phyloP scores from a whole-genome alignment of 768 basidiomycete genomes.

The Trametes meyenii region DNA sequence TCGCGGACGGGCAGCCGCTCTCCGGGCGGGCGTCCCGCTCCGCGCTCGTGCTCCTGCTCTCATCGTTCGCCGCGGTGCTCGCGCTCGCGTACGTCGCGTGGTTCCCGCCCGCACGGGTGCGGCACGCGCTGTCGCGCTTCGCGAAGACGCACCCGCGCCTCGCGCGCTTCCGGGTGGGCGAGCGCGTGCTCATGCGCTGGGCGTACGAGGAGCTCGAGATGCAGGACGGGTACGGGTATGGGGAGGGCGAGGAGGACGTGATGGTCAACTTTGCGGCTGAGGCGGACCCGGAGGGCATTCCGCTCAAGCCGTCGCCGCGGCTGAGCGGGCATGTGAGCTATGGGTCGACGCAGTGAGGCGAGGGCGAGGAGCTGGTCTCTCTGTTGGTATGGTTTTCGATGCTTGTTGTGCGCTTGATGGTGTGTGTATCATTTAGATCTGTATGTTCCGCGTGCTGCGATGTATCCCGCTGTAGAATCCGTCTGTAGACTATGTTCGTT shows the following conservation, averaged over 20 bases:
- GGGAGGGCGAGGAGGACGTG: slow-evolving; percentile 39
- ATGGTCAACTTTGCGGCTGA: slow-evolving; percentile 44
- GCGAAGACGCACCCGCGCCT: slow-evolving; percentile 30
- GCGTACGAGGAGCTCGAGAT: slow-evolving; percentile 48
- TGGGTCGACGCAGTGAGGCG: slow-evolving; percentile 20
- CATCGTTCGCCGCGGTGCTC: slow-evolving; percentile 24
- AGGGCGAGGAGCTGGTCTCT: not conserved
- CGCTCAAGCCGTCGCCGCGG: slow-evolving; percentile 42
- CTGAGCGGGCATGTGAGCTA: slow-evolving; percentile 20
- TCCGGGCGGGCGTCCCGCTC: slow-evolving; percentile 8
- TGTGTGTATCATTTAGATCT: slow-evolving; percentile 9
- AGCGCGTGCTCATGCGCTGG: slow-evolving; percentile 48
- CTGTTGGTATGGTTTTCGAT: not conserved
- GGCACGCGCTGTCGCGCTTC: slow-evolving; percentile 24
- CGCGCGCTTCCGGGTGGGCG: slow-evolving; percentile 41
- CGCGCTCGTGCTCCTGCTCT: slow-evolving; percentile 24
- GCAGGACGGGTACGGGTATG: slow-evolving; percentile 22
- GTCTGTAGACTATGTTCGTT: not conserved
- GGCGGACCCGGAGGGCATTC: slow-evolving; percentile 45
- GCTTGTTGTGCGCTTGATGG: not conserved
- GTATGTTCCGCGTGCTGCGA: not conserved
- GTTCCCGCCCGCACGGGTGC: slow-evolving; percentile 29
- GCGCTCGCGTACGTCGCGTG: slow-evolving; percentile 29
- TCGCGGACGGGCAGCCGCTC: slow-evolving; percentile 18
- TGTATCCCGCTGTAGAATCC: slow-evolving; percentile 8